phyloP scores from a whole-genome alignment of 1,284 basidiomycete species.

The Ceratobasidium sp. region DNA sequence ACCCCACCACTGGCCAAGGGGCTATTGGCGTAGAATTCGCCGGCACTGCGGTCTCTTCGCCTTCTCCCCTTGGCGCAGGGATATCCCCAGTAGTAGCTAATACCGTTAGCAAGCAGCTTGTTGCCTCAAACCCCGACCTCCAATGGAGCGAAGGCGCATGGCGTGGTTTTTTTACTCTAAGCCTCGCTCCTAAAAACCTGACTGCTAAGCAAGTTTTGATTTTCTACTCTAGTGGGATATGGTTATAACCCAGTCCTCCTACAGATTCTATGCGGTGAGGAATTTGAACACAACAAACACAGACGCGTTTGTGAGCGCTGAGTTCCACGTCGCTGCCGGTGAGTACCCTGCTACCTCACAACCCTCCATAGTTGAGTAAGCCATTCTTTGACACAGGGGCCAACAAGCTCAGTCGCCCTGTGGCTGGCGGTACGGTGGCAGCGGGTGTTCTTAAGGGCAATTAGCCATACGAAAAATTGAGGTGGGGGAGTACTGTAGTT shows the following conservation, averaged over 20 bases:
- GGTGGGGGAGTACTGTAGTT: too few relatives aligned
- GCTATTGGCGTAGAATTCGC: constrained; percentile 70
- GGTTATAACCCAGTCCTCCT: background rate
- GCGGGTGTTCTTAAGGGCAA: constrained; percentile 53
- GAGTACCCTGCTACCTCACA: constrained; percentile 35
- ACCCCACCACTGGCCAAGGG: constrained; percentile 60
- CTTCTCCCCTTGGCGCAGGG: constrained; percentile 58
- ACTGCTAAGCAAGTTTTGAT: constrained; percentile 59
- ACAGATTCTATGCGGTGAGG: constrained; percentile 59
- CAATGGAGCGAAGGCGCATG: constrained; percentile 70
- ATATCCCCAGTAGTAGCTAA: constrained; percentile 56
- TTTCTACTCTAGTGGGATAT: background rate
- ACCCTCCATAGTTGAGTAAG: background rate
- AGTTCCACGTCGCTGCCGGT: constrained; percentile 56
- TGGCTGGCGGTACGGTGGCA: constrained; percentile 58
- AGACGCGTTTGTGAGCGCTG: constrained; percentile 58
- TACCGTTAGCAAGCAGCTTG: constrained; percentile 53
- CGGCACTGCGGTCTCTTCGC: constrained; percentile 66
- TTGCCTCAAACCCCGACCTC: constrained; percentile 59
- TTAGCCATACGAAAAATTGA: background rate
- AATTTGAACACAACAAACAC: constrained; percentile 61
- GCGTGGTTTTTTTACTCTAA: constrained; percentile 67
- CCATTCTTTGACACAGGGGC: constrained; percentile 50
- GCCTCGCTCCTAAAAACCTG: constrained; percentile 55
- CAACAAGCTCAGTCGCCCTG: constrained; percentile 62